These are phyloP conservation scores for Capronia coronata DNA, from an alignment of 2,329 filamentous ascomycete genomes.

Conservation along the genomic window DNA sequence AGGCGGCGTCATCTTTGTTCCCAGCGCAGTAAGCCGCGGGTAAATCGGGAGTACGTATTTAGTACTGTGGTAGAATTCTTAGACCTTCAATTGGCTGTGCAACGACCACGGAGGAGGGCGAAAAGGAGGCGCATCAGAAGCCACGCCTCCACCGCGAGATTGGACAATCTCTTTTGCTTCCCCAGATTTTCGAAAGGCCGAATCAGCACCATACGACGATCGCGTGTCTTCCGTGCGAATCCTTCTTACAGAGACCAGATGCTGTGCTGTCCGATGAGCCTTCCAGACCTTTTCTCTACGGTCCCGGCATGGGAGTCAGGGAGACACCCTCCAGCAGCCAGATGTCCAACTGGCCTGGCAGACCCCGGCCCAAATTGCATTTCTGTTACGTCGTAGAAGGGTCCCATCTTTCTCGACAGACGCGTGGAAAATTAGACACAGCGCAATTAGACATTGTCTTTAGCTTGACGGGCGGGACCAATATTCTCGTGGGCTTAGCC, in stretches of 20 bases:
- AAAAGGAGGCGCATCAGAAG: constrained; percentile 11
- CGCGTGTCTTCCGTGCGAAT: not conserved
- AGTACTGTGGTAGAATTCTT: too few relatives aligned
- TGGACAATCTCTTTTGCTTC: constrained; percentile 23
- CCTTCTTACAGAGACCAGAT: not conserved
- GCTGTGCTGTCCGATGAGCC: not conserved
- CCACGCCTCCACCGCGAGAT: constrained; percentile 19
- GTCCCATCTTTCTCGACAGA: constrained; percentile 17
- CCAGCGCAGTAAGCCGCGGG: too few relatives aligned
- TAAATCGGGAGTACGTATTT: too few relatives aligned
- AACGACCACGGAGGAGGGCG: constrained; percentile 3
- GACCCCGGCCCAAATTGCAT: not conserved
- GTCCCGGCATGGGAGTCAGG: not conserved
- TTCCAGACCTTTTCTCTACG: not conserved
- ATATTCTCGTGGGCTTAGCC: constrained; percentile 12
- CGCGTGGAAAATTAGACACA: constrained; percentile 20
- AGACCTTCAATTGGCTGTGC: constrained; percentile 4
- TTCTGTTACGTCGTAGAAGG: not conserved
- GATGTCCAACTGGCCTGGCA: not conserved
- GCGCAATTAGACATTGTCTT: constrained; percentile 22
- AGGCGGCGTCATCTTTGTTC: too few relatives aligned
- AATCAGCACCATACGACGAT: constrained; percentile 14
- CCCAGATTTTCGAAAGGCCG: constrained; percentile 21
- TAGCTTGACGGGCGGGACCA: constrained; percentile 24
- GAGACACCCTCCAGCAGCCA: not conserved